Evolutionary conservation across 768 basidiomycete species (phyloP).

Genomic region (Mycena galericulata): DNA sequence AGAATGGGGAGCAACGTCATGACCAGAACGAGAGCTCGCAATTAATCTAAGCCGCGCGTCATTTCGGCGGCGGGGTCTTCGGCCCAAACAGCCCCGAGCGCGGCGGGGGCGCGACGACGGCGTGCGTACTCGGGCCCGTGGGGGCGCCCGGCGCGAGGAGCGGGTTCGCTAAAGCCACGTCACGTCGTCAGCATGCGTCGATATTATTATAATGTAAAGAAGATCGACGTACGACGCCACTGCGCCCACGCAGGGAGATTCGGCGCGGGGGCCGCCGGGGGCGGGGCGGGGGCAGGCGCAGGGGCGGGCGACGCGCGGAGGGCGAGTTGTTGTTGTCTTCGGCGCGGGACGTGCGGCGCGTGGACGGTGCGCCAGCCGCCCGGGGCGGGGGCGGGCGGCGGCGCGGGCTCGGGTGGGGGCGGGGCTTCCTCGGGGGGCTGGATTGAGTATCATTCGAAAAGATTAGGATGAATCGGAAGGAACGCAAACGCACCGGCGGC

Average conservation of each 20-base stretch:
- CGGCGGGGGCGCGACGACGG: conserved; percentile 2
- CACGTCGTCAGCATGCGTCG: no score
- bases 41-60: no score
- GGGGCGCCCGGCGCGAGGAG: conserved; percentile 17
- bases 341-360: conserved; percentile 47
- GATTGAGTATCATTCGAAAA: not conserved
- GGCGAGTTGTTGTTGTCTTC: conserved; percentile 35
- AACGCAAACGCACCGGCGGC: conserved; percentile 49
- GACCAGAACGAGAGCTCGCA: no score
- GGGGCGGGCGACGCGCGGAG: conserved; percentile 35
- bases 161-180: conserved; percentile 17
- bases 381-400: conserved; percentile 52
- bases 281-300: conserved; percentile 40
- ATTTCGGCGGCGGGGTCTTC: conserved; percentile 30
- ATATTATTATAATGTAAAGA: not conserved
- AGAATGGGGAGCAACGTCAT: no score
- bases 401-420: conserved; percentile 30
- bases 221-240: conserved; percentile 60
- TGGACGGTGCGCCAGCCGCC: conserved; percentile 67
- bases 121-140: conserved; percentile 2
- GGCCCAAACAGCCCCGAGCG: conserved; percentile 26
- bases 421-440: not conserved
- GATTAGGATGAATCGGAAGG: not conserved
- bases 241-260: conserved; percentile 66
- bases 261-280: conserved; percentile 41